Percentiles rank a stretch among this genome's conserved stretches.
phyloP scores from a whole-genome alignment of 2,329 filamentous ascomycete genomes.

The Aspergillus ochraceus region DNA sequence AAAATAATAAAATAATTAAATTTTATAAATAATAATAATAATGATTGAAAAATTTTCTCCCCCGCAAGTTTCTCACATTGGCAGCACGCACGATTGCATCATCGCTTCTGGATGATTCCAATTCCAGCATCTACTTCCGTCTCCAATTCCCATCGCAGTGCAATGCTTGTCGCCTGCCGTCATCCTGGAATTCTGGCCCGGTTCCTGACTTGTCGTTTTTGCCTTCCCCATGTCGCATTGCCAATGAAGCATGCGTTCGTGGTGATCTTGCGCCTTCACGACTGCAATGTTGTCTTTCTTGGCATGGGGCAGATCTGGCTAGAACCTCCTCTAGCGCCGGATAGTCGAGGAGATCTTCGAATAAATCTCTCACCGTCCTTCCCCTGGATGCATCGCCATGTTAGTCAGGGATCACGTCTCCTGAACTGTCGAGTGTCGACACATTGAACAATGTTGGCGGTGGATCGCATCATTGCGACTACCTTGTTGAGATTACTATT shows the following conservation, averaged over 20 bases:
- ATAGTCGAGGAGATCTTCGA: neutral
- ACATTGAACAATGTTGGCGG: neutral
- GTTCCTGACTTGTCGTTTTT: neutral
- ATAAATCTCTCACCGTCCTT: slow-evolving; percentile 6
- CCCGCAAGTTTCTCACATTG: slow-evolving; percentile 12
- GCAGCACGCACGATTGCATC: slow-evolving; percentile 15
- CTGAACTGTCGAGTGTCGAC: neutral
- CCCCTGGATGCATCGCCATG: neutral
- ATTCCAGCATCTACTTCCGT: neutral
- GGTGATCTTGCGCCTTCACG: neutral
- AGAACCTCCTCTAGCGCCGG: neutral
- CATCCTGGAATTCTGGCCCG: neutral
- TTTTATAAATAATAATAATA: too few species aligned
- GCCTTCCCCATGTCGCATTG: neutral
- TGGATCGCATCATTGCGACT: neutral
- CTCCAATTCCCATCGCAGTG: neutral
- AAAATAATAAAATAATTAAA: neutral
- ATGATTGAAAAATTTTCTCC: neutral
- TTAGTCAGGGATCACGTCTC: neutral
- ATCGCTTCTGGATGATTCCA: slow-evolving; percentile 4
- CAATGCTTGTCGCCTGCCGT: neutral
- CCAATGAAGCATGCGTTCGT: neutral
- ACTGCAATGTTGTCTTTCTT: neutral
- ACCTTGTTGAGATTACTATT: neutral
- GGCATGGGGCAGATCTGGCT: slow-evolving; percentile 3